Conservation (phyloP, 139 green algal genomes). For the Closterium sp. region DNA sequence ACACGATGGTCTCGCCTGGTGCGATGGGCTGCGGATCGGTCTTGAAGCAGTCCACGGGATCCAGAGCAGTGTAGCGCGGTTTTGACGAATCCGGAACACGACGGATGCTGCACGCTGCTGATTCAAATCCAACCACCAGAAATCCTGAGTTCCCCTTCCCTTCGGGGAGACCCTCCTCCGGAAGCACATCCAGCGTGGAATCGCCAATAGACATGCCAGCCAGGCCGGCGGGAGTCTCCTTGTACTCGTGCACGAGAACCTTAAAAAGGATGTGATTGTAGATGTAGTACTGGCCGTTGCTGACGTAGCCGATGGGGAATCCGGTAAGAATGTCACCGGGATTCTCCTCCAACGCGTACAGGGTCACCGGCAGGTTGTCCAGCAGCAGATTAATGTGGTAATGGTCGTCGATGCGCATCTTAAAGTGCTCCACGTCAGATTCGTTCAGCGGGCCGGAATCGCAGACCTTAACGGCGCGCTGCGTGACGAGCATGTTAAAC, state of each 20-base stretch:
- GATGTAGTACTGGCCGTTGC: constrained; percentile 75
- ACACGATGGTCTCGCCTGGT: constrained; percentile 71
- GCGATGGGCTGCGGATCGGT: constrained; percentile 58
- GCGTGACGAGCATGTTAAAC: constrained; percentile 72
- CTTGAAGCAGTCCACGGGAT: constrained; percentile 19
- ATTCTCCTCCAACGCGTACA: constrained; percentile 67
- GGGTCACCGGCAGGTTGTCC: constrained; percentile 95
- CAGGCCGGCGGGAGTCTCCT: constrained; percentile 48
- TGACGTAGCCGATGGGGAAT: constrained; percentile 76
- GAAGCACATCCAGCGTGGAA: constrained; percentile 8
- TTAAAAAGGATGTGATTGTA: constrained; percentile 84
- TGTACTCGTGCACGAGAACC: constrained; percentile 78
- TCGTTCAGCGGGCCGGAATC: constrained; percentile 23
- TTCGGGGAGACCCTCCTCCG: neutral
- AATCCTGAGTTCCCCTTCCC: constrained; percentile 49
- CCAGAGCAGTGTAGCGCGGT: neutral
- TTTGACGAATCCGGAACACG: neutral
- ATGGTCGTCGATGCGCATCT: constrained; percentile 73
- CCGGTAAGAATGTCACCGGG: constrained; percentile 68
- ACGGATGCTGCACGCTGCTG: constrained; percentile 69
- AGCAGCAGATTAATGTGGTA: constrained; percentile 92
- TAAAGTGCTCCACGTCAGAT: constrained; percentile 48
- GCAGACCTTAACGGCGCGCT: constrained; percentile 38
- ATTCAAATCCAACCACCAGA: constrained; percentile 91
- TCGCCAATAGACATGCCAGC: neutral